Percentiles rank a stretch among this genome's conserved stretches.
Conservation (phyloP, 1,139 yeast genomes). For the Candida frijolesensis region DNA sequence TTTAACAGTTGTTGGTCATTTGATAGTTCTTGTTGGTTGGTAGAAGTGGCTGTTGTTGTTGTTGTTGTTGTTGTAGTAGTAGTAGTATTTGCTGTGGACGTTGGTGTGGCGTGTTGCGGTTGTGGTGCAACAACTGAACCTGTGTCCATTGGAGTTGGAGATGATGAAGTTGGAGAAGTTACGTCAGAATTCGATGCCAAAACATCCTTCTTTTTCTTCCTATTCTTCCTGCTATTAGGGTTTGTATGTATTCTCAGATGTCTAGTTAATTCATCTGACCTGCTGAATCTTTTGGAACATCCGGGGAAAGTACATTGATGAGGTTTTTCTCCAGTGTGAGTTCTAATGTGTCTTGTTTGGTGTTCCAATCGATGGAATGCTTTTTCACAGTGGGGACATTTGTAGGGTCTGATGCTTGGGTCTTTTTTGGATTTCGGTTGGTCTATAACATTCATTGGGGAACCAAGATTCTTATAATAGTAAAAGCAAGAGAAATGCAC, state of each 20-base stretch:
- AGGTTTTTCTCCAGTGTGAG: conserved; percentile 76
- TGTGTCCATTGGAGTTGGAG: conserved; percentile 1
- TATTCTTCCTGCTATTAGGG: conserved; percentile 44
- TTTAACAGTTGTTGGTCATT: not conserved
- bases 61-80: not conserved
- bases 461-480: not conserved
- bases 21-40: not conserved
- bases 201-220: conserved; percentile 26
- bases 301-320: conserved; percentile 71
- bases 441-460: conserved; percentile 2
- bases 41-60: not conserved
- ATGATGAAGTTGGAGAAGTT: not conserved
- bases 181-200: not conserved
- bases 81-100: not conserved
- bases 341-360: conserved; percentile 70
- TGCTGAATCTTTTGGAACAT: conserved; percentile 65
- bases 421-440: conserved; percentile 20
- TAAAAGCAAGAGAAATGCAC: not conserved
- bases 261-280: conserved; percentile 70
- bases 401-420: conserved; percentile 47
- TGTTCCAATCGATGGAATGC: conserved; percentile 68
- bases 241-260: conserved; percentile 67
- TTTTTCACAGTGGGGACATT: conserved; percentile 61
- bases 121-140: not conserved
- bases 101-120: conserved; percentile 1